These are phyloP conservation scores for Penicillium bovifimosum DNA, from an alignment of 495 filamentous ascomycete species.

Conservation along the genomic window DNA sequence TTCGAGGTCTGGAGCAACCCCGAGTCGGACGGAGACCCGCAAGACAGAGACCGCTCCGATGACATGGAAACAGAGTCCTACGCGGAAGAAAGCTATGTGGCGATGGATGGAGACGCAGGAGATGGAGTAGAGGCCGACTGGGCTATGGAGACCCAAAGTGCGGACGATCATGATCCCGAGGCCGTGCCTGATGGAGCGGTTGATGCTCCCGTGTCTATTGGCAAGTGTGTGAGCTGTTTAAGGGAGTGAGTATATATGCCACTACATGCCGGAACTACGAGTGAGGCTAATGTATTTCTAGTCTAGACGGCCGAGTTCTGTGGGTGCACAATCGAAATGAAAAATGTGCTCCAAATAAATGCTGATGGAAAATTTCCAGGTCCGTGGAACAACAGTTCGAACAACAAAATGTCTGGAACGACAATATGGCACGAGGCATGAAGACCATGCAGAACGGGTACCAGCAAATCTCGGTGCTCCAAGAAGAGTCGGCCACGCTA, in stretches of 20 bases:
- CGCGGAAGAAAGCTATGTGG: background rate
- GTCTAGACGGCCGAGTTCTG: background rate
- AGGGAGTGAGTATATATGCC: background rate
- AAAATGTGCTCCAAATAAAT: background rate
- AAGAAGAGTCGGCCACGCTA: background rate
- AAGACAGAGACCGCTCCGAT: background rate
- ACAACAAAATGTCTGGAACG: conserved; percentile 2
- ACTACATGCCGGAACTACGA: background rate
- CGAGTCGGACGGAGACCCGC: background rate
- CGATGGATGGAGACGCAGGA: background rate
- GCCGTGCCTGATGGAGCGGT: background rate
- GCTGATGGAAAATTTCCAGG: background rate
- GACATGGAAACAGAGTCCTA: background rate
- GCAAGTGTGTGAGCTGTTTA: conserved; percentile 1
- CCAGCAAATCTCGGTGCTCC: background rate
- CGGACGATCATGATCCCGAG: background rate
- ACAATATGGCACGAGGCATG: conserved; percentile 1
- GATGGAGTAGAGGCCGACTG: background rate
- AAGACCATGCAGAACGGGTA: conserved; percentile 1
- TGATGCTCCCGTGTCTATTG: background rate
- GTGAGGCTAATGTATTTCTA: conserved; percentile 3
- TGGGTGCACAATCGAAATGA: background rate
- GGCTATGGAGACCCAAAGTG: background rate
- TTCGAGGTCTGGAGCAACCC: conserved; percentile 2
- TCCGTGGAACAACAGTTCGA: background rate